A percentile compares a stretch with the other conserved stretches of the same genome.
Evolutionary conservation across 1,139 yeast species (phyloP).

Genomic region (Kurtzmaniella quercitrusa): DNA sequence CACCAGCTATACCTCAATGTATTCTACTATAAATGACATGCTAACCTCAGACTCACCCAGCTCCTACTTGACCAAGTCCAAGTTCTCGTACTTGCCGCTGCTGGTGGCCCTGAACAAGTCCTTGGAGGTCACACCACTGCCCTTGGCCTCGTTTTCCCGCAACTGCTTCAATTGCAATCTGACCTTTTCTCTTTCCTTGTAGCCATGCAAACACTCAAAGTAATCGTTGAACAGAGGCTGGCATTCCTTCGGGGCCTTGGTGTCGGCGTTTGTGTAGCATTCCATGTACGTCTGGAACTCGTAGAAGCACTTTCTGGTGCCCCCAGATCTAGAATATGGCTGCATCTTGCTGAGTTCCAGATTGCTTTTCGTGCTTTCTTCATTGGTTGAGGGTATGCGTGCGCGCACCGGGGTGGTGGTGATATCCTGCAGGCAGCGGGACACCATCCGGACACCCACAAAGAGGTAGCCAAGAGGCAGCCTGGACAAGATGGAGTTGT

Average conservation of each 20-base stretch:
- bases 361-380: slow-evolving; percentile 3
- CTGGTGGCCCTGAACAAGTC: slow-evolving; percentile 40
- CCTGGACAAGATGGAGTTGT: too few relatives aligned
- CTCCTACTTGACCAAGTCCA: slow-evolving; percentile 39
- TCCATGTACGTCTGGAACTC: slow-evolving; percentile 45
- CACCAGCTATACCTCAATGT: background rate
- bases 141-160: slow-evolving; percentile 38
- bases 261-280: slow-evolving; percentile 46
- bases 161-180: slow-evolving; percentile 45
- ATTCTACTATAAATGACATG: background rate
- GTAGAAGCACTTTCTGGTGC: slow-evolving; percentile 48
- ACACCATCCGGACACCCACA: background rate
- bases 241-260: slow-evolving; percentile 39
- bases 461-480: too few relatives aligned
- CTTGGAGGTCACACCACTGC: slow-evolving; percentile 39
- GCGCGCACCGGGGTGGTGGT: background rate
- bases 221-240: slow-evolving; percentile 45
- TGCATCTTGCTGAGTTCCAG: slow-evolving; percentile 26
- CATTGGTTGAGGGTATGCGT: slow-evolving; percentile 3
- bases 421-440: background rate
- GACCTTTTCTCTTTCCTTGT: slow-evolving; percentile 44
- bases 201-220: slow-evolving; percentile 47
- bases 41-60: background rate
- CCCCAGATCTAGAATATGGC: slow-evolving; percentile 48
- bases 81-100: slow-evolving; percentile 42